Evolutionary conservation across 179 eudicot genomes (phyloP), one percentile per base, ranked within the genome.

Genomic region (Corrigiola litoralis): DNA sequence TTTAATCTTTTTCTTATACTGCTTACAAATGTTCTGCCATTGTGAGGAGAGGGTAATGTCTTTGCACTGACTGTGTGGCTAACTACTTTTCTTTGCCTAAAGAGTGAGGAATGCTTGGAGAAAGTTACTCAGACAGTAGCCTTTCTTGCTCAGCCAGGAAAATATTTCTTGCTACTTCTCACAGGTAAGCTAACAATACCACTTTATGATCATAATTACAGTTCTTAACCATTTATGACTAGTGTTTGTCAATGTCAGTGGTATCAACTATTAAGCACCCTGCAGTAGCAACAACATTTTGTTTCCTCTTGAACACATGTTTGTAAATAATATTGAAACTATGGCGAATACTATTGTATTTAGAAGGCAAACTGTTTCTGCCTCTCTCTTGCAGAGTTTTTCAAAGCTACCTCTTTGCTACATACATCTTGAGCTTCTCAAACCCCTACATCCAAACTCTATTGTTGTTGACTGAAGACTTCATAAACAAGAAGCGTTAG

Each of bases 31-130:
- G 63, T 6, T 56, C 52, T 32, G 18, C 23, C 13, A 40, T 65
- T 18, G 6, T 13, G 6, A 49, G 17, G 6, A 53, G 61, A n/a
- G 18, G 21, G 50, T 53, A 8, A 60, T 60, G 33, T 25, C 57
- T 20, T 20, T 68, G 47, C 18, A 38, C 34, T 46, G 25, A 61
- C 31, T 17, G 29, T 31, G 38, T 47, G 58, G 7, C 58, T 47
- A 71, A 46, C 21, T 47, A 41, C 50, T 34, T 25, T 37, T 56
- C 54, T 81, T 56, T 59, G 57, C n/a, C 51, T 70, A 70, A 81
- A 90, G 99, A 94, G 99, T 76, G 77, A 81, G 73, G 99, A 86
- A 67, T 94, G 99, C 80, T 73, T 94, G 79, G 87, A 90, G 77
- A 94, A 87, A 78, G 94, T 90, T 71, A 65, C 90, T 66, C 78